phyloP scores from a whole-genome alignment of 768 basidiomycete genomes.

The Hericium erinaceus region DNA sequence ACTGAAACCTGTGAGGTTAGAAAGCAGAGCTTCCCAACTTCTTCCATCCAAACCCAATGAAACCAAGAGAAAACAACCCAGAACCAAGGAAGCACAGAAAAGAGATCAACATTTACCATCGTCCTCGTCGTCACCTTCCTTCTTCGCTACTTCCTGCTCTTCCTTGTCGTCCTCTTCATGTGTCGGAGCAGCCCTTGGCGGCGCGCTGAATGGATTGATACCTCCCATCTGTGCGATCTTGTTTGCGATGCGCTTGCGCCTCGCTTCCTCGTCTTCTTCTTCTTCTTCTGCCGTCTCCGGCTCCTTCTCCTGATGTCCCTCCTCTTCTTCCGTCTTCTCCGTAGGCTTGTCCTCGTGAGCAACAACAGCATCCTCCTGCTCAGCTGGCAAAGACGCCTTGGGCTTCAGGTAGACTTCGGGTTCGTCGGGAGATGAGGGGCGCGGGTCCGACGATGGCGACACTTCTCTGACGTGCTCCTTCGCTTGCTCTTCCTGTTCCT shows the following conservation, averaged over 20 bases:
- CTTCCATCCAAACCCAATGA: background rate
- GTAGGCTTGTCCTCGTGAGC: background rate
- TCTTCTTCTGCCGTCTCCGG: conserved; percentile 21
- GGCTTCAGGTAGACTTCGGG: background rate
- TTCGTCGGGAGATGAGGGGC: conserved; percentile 1
- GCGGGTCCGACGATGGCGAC: conserved; percentile 3
- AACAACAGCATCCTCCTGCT: background rate
- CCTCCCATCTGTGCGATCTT: conserved; percentile 54
- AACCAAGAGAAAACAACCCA: background rate
- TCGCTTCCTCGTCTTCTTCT: conserved; percentile 45
- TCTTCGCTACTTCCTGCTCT: conserved; percentile 4
- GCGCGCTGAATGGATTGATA: conserved; percentile 42
- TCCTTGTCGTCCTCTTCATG: background rate
- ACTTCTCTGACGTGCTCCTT: background rate
- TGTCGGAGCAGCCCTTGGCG: conserved; percentile 9
- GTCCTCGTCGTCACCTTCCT: conserved; percentile 16
- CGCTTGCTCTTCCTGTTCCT: background rate
- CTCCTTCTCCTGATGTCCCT: conserved; percentile 43
- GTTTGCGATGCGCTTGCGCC: conserved; percentile 51
- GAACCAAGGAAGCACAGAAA: conserved; percentile 2
- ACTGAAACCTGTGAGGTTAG: no score
- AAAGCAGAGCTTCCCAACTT: no score
- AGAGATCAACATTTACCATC: conserved; percentile 37
- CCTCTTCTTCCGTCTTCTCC: conserved; percentile 8
- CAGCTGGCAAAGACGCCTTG: background rate